Evolutionary conservation across 352 stramenopile genomes (phyloP), one percentile per base, ranked within the genome.

Genomic region (Pythium myriotylum): DNA sequence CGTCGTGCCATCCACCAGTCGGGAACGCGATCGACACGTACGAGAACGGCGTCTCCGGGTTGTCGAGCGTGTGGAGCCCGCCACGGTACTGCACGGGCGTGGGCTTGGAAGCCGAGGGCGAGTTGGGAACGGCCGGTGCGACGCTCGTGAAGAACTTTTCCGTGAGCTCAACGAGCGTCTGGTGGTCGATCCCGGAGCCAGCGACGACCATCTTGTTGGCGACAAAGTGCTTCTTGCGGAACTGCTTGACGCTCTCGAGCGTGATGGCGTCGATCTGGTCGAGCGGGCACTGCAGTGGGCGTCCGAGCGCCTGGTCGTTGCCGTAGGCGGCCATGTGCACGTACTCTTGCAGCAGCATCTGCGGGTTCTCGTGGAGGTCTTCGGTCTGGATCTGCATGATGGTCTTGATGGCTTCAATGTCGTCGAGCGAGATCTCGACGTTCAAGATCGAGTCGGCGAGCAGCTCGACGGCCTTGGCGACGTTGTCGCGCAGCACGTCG

Each of bases 21-120:
- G 98, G 90, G 68, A 99, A 99, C n/a, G 89, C 96, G 39, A 99
- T 59, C 47, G 93, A 89, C 16, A 98, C 92, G 72, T 97, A 94
- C 45, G 87, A 92, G 59, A 97, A 92, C 56, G 74, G 67, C 32
- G 84, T 79, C n/a, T 95, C 81, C 12, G 76, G 54, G 27, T 92
- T 88, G 35, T 81, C 64, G 14, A 91, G 76, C 57, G 73, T 69
- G 57, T 91, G 72, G 19, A 94, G 61, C 47, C 84, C 84, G 55
- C 85, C 86, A 0, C 56, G 78, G 74, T 95, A 97, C 40, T 79
- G 68, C 17, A 85, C 72, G 8, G 74, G 73, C 51, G 73, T 57
- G 4, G 83, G 65, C 48, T 75, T 75, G 13, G 69, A 74, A 1
- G 67, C 56, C 2, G 54, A 12, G 4, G 40, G 52, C 10, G 52